A percentile compares a stretch with the other conserved stretches of the same genome.
Evolutionary conservation across 768 basidiomycete genomes (phyloP).

Genomic region (Rhizopogon rudus): DNA sequence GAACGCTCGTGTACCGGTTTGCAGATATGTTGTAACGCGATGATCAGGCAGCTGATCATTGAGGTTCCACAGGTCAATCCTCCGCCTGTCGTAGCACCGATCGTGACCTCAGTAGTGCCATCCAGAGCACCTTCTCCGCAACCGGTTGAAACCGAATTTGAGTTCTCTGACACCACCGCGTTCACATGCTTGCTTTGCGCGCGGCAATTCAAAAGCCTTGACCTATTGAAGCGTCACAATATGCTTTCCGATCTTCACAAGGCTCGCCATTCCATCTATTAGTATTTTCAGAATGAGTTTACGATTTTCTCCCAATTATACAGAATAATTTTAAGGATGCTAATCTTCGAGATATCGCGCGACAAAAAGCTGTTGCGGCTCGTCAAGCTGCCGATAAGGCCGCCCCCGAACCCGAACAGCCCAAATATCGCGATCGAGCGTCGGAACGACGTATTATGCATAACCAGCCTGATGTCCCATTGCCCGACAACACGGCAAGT

Average conservation of each 20-base stretch:
- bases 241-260: slow-evolving; percentile 95
- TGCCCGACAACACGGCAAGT: slow-evolving; percentile 45
- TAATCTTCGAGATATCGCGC: slow-evolving; percentile 67
- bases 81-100: slow-evolving; percentile 3
- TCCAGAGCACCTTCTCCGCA: slow-evolving; percentile 32
- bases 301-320: slow-evolving; percentile 18
- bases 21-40: slow-evolving; percentile 13
- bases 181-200: slow-evolving; percentile 88
- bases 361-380: slow-evolving; percentile 52
- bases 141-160: slow-evolving; percentile 59
- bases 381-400: slow-evolving; percentile 30
- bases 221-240: slow-evolving; percentile 85
- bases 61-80: slow-evolving; percentile 9
- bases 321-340: slow-evolving; percentile 86
- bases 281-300: slow-evolving; percentile 22
- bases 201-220: slow-evolving; percentile 85
- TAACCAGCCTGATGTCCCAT: slow-evolving; percentile 85
- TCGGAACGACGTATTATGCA: slow-evolving; percentile 86
- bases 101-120: slow-evolving; percentile 11
- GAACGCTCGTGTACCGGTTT: slow-evolving; percentile 17
- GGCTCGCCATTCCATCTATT: slow-evolving; percentile 49
- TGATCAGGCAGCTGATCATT: background rate
- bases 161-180: slow-evolving; percentile 72
- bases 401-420: slow-evolving; percentile 35
- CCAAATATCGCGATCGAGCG: slow-evolving; percentile 94